Evolutionary conservation across 331 rosid genomes (phyloP).

Genomic region (Telfairia occidentalis): DNA sequence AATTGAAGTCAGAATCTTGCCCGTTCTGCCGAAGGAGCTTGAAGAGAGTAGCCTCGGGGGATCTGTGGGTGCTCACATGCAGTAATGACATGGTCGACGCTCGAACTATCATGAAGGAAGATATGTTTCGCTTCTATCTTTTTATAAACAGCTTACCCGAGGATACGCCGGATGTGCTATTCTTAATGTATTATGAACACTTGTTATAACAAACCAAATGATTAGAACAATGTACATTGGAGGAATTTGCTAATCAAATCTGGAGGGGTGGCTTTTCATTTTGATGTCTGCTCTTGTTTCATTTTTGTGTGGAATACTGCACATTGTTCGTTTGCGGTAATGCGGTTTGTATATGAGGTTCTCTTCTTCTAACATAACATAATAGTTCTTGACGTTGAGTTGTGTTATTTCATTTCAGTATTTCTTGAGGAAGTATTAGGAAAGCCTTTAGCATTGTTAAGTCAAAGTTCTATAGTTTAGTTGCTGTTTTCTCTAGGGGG

Average conservation of each 20-base stretch:
- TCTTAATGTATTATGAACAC: conserved; percentile 44
- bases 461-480: not conserved
- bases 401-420: not conserved
- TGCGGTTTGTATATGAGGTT: not conserved
- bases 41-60: conserved; percentile 50
- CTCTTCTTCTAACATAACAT: not conserved
- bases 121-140: conserved; percentile 39
- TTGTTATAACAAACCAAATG: conserved; percentile 23
- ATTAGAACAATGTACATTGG: conserved; percentile 17
- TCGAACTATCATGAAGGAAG: conserved; percentile 43
- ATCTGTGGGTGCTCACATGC: conserved; percentile 65
- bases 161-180: conserved; percentile 45
- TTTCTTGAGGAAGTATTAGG: not conserved
- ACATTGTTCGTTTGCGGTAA: not conserved
- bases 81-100: conserved; percentile 44
- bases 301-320: not conserved
- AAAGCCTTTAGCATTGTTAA: not conserved
- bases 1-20: conserved; percentile 66
- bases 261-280: not conserved
- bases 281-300: not conserved
- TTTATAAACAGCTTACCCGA: conserved; percentile 53
- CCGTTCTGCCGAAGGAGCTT: conserved; percentile 77
- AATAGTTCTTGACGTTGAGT: not conserved
- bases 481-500: not conserved
- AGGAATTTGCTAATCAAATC: conserved; percentile 9